Evolutionary conservation across 2,329 filamentous ascomycete species (phyloP).

Genomic region (Exophiala bonariae): DNA sequence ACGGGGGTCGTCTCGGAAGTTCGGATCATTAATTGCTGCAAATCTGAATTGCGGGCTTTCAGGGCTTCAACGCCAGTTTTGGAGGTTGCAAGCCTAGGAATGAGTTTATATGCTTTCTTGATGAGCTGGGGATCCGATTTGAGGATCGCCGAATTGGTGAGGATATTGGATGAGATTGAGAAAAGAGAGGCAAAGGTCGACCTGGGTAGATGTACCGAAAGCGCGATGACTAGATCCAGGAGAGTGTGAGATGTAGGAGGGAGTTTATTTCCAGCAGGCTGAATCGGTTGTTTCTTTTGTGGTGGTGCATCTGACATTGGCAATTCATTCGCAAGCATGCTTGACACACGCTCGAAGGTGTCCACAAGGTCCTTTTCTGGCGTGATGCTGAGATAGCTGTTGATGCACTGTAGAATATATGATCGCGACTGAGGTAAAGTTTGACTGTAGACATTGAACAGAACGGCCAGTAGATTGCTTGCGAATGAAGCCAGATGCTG

Average conservation of each 20-base stretch:
- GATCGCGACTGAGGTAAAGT: conserved; percentile 90
- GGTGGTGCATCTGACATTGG: conserved; percentile 62
- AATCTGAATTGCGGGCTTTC: conserved; percentile 69
- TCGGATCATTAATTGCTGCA: conserved; percentile 77
- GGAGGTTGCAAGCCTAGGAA: conserved; percentile 83
- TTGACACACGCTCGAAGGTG: conserved; percentile 84
- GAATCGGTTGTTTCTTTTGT: conserved; percentile 60
- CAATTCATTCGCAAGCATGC: conserved; percentile 76
- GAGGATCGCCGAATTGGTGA: conserved; percentile 66
- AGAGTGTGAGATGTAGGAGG: conserved; percentile 91
- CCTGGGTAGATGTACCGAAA: conserved; percentile 87
- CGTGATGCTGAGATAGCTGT: conserved; percentile 88
- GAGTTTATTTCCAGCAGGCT: conserved; percentile 67
- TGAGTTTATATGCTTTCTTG: conserved; percentile 98
- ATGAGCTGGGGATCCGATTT: conserved; percentile 79
- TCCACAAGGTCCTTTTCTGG: conserved; percentile 75
- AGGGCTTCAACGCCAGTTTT: conserved; percentile 75
- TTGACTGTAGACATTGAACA: conserved; percentile 99
- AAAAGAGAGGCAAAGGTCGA: conserved; percentile 84
- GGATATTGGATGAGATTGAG: conserved; percentile 78
- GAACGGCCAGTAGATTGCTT: conserved; percentile 85
- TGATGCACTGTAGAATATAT: conserved; percentile 90
- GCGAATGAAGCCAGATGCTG: conserved; percentile 76
- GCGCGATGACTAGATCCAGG: conserved; percentile 95
- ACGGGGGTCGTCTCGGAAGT: conserved; percentile 83